Percentiles rank a stretch among this genome's conserved stretches.
Conservation (phyloP, 176 grass and related monocot genomes). For the Alloteropsis semialata region DNA sequence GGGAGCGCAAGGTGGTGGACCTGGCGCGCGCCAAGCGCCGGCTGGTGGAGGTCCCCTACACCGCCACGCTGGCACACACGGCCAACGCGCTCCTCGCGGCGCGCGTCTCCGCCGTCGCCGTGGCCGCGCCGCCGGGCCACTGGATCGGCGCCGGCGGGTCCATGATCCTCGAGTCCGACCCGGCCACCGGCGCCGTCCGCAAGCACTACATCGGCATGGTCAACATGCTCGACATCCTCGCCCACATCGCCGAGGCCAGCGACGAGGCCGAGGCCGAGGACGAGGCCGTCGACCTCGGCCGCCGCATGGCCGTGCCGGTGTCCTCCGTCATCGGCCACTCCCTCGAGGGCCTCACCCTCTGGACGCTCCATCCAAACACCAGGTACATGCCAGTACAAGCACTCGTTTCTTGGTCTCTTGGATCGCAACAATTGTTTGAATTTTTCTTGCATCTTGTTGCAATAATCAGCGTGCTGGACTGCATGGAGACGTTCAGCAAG, state of each 20-base stretch:
- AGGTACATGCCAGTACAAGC: conserved; percentile 25
- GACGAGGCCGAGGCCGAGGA: background rate
- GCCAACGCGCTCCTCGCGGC: conserved; percentile 65
- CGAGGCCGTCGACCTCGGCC: conserved; percentile 34
- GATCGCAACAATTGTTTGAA: background rate
- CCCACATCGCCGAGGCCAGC: conserved; percentile 55
- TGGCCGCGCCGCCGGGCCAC: conserved; percentile 73
- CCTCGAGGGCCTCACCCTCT: conserved; percentile 72
- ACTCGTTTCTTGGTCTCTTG: background rate
- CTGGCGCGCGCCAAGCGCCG: conserved; percentile 60
- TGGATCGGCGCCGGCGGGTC: conserved; percentile 91
- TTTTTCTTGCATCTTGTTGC: background rate
- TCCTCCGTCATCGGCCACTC: conserved; percentile 81
- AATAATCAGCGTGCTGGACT: conserved; percentile 78
- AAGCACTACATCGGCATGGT: conserved; percentile 98
- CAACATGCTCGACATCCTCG: conserved; percentile 85
- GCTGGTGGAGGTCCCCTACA: conserved; percentile 88
- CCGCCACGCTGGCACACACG: conserved; percentile 67
- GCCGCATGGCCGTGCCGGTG: conserved; percentile 62
- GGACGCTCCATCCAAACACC: conserved; percentile 80
- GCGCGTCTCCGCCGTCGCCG: conserved; percentile 52
- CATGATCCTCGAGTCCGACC: conserved; percentile 89
- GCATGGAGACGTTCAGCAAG: conserved; percentile 92
- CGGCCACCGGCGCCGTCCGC: conserved; percentile 64
- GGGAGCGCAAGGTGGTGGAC: conserved; percentile 52